phyloP scores from a whole-genome alignment of 805 yeast species.

The Starmerella bombi region DNA sequence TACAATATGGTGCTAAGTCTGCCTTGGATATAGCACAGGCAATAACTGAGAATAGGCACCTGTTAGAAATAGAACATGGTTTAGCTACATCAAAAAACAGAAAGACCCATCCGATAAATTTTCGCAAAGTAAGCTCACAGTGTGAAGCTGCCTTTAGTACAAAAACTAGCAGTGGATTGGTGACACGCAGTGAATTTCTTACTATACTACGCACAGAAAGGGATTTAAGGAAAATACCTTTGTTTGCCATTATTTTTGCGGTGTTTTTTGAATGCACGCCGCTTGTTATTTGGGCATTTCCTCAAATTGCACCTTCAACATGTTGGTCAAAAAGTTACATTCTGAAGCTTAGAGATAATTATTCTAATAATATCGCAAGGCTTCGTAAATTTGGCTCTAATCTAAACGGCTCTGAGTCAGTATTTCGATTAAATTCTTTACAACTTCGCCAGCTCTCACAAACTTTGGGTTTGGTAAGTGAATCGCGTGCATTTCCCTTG shows the following conservation, averaged over 20 bases:
- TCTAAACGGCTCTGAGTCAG: constrained; percentile 16
- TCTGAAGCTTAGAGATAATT: constrained; percentile 3
- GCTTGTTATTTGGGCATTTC: constrained; percentile 37
- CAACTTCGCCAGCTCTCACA: constrained; percentile 11
- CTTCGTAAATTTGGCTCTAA: background rate
- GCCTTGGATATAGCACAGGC: constrained; percentile 17
- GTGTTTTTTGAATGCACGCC: constrained; percentile 48
- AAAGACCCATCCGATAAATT: too few relatives aligned
- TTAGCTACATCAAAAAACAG: background rate
- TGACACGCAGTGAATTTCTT: constrained; percentile 38
- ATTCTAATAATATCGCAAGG: background rate
- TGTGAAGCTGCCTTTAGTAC: too few relatives aligned
- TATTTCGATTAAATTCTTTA: constrained; percentile 4
- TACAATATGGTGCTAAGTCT: constrained; percentile 13
- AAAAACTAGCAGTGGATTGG: constrained; percentile 12
- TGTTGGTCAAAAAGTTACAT: constrained; percentile 28
- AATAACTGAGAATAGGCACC: constrained; percentile 17
- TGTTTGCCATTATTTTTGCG: constrained; percentile 43
- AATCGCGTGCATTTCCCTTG: constrained; percentile 1
- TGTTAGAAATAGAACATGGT: constrained; percentile 5
- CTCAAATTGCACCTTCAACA: constrained; percentile 48
- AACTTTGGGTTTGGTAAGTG: constrained; percentile 9
- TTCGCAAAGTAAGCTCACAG: too few relatives aligned
- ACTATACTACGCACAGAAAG: constrained; percentile 37
- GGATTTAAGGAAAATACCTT: constrained; percentile 43